Conservation (phyloP, 2,329 filamentous ascomycete species). For the Bipolaris cookei region DNA sequence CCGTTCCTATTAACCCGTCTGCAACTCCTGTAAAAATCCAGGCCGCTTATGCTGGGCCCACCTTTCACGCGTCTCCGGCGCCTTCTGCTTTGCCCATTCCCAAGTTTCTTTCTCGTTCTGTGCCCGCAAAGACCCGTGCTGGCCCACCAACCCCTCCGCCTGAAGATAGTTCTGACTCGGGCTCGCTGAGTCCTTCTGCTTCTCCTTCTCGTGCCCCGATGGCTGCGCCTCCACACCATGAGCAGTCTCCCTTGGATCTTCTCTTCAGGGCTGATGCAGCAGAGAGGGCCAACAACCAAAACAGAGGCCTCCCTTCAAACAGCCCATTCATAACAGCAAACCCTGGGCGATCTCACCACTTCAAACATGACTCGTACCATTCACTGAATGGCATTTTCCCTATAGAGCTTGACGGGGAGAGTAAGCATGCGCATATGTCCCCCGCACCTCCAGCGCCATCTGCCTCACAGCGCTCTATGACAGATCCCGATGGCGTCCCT, state of each 20-base stretch:
- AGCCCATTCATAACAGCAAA: constrained; percentile 24
- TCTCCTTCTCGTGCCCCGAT: constrained; percentile 60
- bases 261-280: constrained; percentile 88
- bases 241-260: constrained; percentile 83
- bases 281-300: constrained; percentile 69
- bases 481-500: constrained; percentile 40
- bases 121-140: constrained; percentile 60
- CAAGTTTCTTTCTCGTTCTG: constrained; percentile 80
- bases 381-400: constrained; percentile 66
- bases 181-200: constrained; percentile 53
- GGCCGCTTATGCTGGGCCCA: constrained; percentile 83
- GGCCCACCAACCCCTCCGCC: constrained; percentile 58
- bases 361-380: constrained; percentile 54
- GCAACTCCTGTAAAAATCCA: constrained; percentile 46
- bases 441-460: constrained; percentile 21
- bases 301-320: constrained; percentile 47
- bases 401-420: constrained; percentile 66
- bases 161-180: constrained; percentile 54
- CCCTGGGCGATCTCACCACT: constrained; percentile 38
- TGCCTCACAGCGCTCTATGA: constrained; percentile 35
- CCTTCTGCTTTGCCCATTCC: constrained; percentile 89
- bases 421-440: constrained; percentile 26
- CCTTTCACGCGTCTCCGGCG: constrained; percentile 93
- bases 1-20: constrained; percentile 24
- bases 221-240: constrained; percentile 50